phyloP scores from a whole-genome alignment of 768 basidiomycete genomes.

The Lactarius akahatsu region DNA sequence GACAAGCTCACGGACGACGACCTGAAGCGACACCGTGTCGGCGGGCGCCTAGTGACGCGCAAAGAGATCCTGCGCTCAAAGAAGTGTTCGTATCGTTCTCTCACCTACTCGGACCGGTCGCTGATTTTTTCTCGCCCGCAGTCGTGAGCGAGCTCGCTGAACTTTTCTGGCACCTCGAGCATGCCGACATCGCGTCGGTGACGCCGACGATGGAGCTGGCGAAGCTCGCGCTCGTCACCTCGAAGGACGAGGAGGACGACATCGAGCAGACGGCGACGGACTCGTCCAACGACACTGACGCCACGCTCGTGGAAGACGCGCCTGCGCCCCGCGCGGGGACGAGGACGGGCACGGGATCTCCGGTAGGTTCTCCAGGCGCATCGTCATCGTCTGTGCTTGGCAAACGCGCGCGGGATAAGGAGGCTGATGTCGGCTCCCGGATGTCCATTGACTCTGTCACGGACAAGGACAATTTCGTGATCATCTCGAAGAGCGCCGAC shows the following conservation, averaged over 20 bases:
- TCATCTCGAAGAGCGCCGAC: conserved; percentile 39
- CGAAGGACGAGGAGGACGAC: conserved; percentile 86
- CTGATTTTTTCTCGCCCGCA: conserved; percentile 34
- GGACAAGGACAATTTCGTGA: conserved; percentile 47
- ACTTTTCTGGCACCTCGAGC: conserved; percentile 76
- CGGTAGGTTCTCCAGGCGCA: conserved; percentile 31
- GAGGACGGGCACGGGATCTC: conserved; percentile 34
- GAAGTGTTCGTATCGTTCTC: conserved; percentile 56
- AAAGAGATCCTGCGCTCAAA: conserved; percentile 81
- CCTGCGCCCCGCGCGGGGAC: conserved; percentile 26
- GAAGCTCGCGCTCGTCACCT: conserved; percentile 87
- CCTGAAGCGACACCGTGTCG: conserved; percentile 79
- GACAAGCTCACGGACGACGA: conserved; percentile 80
- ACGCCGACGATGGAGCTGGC: conserved; percentile 86
- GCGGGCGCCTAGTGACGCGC: conserved; percentile 77
- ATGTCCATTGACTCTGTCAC: conserved; percentile 59
- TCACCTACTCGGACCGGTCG: conserved; percentile 21
- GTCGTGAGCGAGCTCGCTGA: conserved; percentile 79
- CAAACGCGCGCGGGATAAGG: conserved; percentile 55
- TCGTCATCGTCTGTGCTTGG: conserved; percentile 51
- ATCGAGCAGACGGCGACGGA: conserved; percentile 71
- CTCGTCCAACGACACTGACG: conserved; percentile 84
- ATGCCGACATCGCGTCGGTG: conserved; percentile 60
- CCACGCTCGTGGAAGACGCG: conserved; percentile 81
- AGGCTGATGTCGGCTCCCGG: conserved; percentile 31